Base-by-base conservation (phyloP, 2,329 filamentous ascomycete genomes). In the Cephalotrichum gorgonifer region DNA sequence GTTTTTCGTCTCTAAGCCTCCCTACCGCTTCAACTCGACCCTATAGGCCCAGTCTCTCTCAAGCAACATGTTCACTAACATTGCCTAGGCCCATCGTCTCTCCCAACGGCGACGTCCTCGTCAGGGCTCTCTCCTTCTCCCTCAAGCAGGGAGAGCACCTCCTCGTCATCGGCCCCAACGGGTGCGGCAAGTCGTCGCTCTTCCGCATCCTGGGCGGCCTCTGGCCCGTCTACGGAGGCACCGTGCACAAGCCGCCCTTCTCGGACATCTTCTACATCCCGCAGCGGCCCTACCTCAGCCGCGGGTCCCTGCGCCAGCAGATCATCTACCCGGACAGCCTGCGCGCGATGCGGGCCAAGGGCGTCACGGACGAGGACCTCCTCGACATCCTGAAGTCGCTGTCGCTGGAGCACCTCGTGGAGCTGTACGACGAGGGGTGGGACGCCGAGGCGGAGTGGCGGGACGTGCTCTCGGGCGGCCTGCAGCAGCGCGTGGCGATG, bases 191-290 rank as follows among this genome's bases (percentile, higher is more conserved):
- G 66, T 95, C 88, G 0, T 94, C 86, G 15, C 76, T 98, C 3
- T 98, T 98, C 78, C 83, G 93, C 33, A 98, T 98, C 56, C 78
- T 98, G 1, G 93, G 93, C 53, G 93, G 93, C 1, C 74, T 98
- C 3, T 98, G 93, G 93, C 93, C 93, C 15, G 93, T 97, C 12
- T 98, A 98, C 65, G 91, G 93, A 55, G 93, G 93, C 47, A 88
- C 80, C 1, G 93, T 98, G 20, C 78, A 88, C 59, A 97, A 97
- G 64, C 93, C 93, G 1, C 83, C 86, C 2, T 93, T 91, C 59
- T 82, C 87, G 56, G 86, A 93, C 62, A 97, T 98, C 62, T 98
- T 97, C 69, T 98, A 98, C 69, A 94, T 98, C 55, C 93, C 93
- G 0, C 93, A 98, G 62, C 82, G 93, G 2, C 93, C 93, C 0